Evolutionary conservation across 2,329 filamentous ascomycete species (phyloP).

Genomic region (Aspergillus alliaceus): DNA sequence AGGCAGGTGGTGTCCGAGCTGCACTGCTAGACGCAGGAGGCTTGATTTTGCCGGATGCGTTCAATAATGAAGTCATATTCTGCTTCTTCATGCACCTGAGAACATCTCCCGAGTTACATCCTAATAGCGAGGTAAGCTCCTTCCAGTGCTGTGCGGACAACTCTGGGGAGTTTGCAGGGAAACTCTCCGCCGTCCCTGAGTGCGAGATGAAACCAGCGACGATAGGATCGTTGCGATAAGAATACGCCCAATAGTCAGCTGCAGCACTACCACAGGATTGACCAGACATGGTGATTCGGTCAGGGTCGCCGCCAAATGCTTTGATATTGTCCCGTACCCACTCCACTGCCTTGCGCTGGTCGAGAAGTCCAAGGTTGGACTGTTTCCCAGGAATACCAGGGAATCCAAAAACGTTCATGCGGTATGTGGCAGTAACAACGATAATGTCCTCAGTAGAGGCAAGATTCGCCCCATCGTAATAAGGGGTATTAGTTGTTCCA

Average conservation of each 20-base stretch:
- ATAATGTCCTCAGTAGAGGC: constrained; percentile 40
- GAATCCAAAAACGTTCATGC: constrained; percentile 45
- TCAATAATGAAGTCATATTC: constrained; percentile 27
- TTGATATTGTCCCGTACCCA: constrained; percentile 54
- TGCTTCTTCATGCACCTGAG: constrained; percentile 11
- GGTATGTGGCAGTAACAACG: constrained; percentile 39
- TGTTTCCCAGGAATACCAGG: constrained; percentile 31
- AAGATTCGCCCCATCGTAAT: constrained; percentile 38
- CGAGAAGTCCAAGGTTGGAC: constrained; percentile 52
- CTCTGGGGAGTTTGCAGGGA: constrained; percentile 40
- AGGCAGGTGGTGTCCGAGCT: constrained; percentile 26
- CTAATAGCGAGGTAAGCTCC: not conserved
- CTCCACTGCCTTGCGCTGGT: constrained; percentile 54
- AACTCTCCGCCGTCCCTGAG: constrained; percentile 44
- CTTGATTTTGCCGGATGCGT: constrained; percentile 37
- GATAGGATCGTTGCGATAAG: constrained; percentile 37
- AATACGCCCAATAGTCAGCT: constrained; percentile 32
- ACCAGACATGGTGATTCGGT: constrained; percentile 48
- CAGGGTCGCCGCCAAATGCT: constrained; percentile 52
- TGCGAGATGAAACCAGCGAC: constrained; percentile 38
- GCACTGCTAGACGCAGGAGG: constrained; percentile 27
- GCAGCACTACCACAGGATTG: constrained; percentile 43
- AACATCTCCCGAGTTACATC: not conserved
- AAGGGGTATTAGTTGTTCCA: constrained; percentile 35
- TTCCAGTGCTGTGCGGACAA: constrained; percentile 40